Percentiles rank a stretch among this genome's conserved stretches.
These are phyloP conservation scores for Exophiala oligosperma DNA, from an alignment of 2,329 filamentous ascomycete genomes.

Conservation along the genomic window DNA sequence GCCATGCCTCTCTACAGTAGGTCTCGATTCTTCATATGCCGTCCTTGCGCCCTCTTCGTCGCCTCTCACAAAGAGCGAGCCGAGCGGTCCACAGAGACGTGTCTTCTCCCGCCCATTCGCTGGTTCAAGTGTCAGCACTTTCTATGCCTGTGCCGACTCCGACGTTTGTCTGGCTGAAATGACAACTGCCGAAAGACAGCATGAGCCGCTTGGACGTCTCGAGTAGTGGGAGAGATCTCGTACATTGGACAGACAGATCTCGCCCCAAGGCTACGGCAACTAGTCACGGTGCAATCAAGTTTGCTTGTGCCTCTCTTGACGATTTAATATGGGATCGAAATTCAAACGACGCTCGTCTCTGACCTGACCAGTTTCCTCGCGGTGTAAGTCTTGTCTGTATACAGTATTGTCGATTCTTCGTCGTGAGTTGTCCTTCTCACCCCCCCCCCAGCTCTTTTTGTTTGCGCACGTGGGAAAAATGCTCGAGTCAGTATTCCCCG, in stretches of 20 bases:
- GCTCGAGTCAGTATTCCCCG: constrained; percentile 25
- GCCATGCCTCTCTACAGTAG: neutral
- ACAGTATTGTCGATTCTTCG: neutral
- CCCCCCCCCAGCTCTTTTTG: neutral
- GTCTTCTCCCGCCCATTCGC: constrained; percentile 4
- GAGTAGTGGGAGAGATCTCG: constrained; percentile 1
- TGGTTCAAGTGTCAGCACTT: constrained; percentile 1
- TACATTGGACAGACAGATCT: constrained; percentile 19
- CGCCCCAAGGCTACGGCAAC: constrained; percentile 1
- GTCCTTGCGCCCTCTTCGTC: neutral
- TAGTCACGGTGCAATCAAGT: neutral
- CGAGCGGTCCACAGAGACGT: neutral
- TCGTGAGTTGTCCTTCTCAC: neutral
- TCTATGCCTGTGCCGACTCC: constrained; percentile 1
- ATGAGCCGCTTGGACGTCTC: constrained; percentile 9
- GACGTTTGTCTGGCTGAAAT: constrained; percentile 6
- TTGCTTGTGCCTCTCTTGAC: neutral
- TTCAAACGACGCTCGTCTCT: neutral
- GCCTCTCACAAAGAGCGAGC: neutral
- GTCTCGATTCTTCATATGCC: neutral
- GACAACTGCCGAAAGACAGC: constrained; percentile 19
- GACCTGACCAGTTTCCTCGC: neutral
- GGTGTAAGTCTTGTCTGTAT: neutral
- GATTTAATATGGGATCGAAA: neutral
- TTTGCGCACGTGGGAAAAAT: constrained; percentile 5